Evolutionary conservation across 495 filamentous ascomycete species (phyloP), one percentile per base, ranked within the genome.

Genomic region (Pseudoneurospora amorphoporcata): DNA sequence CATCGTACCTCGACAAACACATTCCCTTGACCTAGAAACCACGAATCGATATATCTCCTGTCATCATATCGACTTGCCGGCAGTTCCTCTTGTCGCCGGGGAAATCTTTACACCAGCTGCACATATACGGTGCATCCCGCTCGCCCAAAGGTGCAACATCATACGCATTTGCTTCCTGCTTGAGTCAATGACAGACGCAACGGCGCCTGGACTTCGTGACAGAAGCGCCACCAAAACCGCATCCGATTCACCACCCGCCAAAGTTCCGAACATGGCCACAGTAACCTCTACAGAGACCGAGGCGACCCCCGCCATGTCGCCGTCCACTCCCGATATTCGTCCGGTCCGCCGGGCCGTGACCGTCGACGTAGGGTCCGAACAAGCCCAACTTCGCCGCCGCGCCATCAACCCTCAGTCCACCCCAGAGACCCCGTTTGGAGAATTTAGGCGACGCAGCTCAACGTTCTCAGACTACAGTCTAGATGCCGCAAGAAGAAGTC

Each of bases 381-480:
- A 42, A 40, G 74, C 53, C 74, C 65, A 47, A 39, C 39, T 68
- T 7, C 75, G 73, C 40, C 69, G 76, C 41, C 68, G 71, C 39
- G 39, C 69, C 9, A 42, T 29, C 1, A 53, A 71, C 17, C 38
- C 70, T 58, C 23, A 71, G 1, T 69, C 71, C 72, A 73, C 79
- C 39, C 76, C 78, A 42, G 71, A 76, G 39, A 73, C 75, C 40
- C 73, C 79, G 68, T 75, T 77, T 38, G 76, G 76, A 37, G 72
- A 76, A 38, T 74, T 77, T 45, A 85, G 87, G 45, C 87, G 92
- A 70, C 88, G 92, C 74, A 92, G 90, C 82, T 95, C 92, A 32
- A 89, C 87, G 32, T 88, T 94, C 68, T 94, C 93, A 2, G 90
- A 92, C 70, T 88, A 87, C 68, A 88, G 84, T 71, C 75, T 92